Percentiles rank a stretch among this genome's conserved stretches.
Conservation (phyloP, 768 basidiomycete species). For the Leccinum uliginosum region DNA sequence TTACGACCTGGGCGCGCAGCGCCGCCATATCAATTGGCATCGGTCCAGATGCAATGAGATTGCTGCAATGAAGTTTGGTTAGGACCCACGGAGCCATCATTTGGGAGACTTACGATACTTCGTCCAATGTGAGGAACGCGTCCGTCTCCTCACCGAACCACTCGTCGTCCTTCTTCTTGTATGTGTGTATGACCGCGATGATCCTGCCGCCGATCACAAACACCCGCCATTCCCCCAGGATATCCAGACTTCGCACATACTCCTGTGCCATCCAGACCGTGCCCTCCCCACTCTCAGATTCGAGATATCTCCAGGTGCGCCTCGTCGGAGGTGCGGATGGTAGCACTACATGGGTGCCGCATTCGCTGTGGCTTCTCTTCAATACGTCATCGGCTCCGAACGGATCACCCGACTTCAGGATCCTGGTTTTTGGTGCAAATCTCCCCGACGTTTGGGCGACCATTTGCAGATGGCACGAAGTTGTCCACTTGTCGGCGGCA, state of each 20-base stretch:
- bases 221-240: background rate
- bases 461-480: background rate
- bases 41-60: background rate
- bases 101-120: background rate
- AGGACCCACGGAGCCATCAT: too few relatives aligned
- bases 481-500: background rate
- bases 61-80: too few relatives aligned
- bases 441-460: background rate
- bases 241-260: background rate
- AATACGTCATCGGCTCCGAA: background rate
- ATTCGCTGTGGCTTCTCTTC: background rate
- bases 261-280: conserved; percentile 7
- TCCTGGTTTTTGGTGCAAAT: background rate
- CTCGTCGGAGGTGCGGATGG: background rate
- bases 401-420: background rate
- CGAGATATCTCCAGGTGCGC: background rate
- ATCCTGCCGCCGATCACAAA: background rate
- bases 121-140: background rate
- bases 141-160: background rate
- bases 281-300: background rate
- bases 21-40: background rate
- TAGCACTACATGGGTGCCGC: background rate
- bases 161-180: background rate
- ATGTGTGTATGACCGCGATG: background rate
- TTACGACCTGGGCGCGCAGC: background rate